Base-by-base conservation (phyloP, 306 rosid genomes). In the Vachellia collinsii region DNA sequence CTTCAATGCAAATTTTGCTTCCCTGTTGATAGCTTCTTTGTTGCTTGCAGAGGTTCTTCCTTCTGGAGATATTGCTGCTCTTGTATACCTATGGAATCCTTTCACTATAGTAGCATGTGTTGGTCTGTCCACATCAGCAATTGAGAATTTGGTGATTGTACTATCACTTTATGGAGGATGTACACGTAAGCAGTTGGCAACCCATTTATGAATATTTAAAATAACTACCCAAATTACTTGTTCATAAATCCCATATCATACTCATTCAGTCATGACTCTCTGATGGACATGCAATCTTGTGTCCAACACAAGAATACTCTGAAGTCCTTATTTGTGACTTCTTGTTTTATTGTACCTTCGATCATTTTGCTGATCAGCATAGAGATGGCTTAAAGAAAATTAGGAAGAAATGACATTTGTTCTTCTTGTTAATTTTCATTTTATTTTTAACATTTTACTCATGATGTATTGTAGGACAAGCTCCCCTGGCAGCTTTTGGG, bases 401-500 rank as follows among this genome's bases (percentile, higher is more conserved):
- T 8, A 14, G 69, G 71, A 43, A 61, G 29, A 8, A 43, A 46
- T 72, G 61, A 14, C 46, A 66, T 73, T 37, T 37, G 65, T 79
- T 86, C 66, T 79, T 82, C 38, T 61, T 29, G 76, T 51, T 47
- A 53, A 64, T 70, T 73, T 82, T 37, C 4, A 17, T 80, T 77
- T 82, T 44, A 80, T 74, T 66, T 79, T 77, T 70, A 58, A 70
- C 76, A 61, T 54, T 87, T 81, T 74, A 77, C 53, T 20, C 11
- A 66, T 82, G 83, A 77, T 85, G 86, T 77, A 56, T 67, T 79
- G 81, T 83, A 93, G 99, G 97, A 82, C 73, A 80, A 72, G 90
- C 89, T 79, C 88, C 92, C 2, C 73, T 93, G 87, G 98, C 98
- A 17, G 99, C 99, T 81, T 93, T 93, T 86, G 98, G 99, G 68